Evolutionary conservation across 805 yeast species (phyloP), one percentile per base, ranked within the genome.

Genomic region (Candida anglica): DNA sequence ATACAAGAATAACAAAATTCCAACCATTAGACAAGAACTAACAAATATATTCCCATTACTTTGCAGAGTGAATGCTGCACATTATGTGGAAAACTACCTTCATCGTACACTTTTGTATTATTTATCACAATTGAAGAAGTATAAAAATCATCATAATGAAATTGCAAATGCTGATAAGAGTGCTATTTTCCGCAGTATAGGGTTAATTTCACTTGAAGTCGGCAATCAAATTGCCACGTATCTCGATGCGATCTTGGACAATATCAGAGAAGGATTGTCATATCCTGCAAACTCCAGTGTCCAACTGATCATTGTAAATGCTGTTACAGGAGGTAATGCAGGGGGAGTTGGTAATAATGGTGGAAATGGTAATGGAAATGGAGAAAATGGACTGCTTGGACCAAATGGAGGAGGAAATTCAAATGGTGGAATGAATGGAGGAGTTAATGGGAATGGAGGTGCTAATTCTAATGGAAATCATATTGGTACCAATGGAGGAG

Each of bases 201-300:
- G 98, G 24, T 80, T 83, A 45, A 81, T 93, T 27, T 81, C 96
- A 0, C 58, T 73, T 18, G 83, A 81, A 47, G 93, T 89, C 1
- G 81, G 86, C 15, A 79, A 86, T 37, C 86, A 82, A 46, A 84
- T 93, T 66, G 83, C 88, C 3, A 85, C 93, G 2, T 91, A 89
- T 49, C 64, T 91, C 28, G 95, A 88, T 52, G 87, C 89, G 1
- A 81, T 91, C n/a, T 60, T 91, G 32, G 88, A 82, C 34, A 86
- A 81, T 43, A 77, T 89, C 15, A 69, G 88, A 48, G 96, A 88
- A 38, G 89, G 93, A 0, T 65, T 91, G 18, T 58, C 67, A 1
- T 62, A 60, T 33, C 56, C 66, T 5, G 44, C 61, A 3, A 61
- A 55, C 38, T 52, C 66, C 3, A 56, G 56, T 20, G 60, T 59